Evolutionary conservation across 2,329 filamentous ascomycete genomes (phyloP), one percentile per base, ranked within the genome.

Genomic region (Ophiostoma australiae): DNA sequence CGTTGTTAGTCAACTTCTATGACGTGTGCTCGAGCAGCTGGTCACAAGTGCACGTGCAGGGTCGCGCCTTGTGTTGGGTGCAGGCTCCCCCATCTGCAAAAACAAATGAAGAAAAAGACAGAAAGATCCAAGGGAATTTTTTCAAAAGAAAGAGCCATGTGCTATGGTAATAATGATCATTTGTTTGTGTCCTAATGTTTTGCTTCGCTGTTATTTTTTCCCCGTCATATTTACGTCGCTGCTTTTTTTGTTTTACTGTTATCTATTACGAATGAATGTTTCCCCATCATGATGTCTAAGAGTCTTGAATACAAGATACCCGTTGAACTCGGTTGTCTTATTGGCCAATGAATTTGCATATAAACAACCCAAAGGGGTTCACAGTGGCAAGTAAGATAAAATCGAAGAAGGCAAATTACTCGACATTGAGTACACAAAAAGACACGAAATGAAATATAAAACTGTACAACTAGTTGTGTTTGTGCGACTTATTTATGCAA

Each of bases 401-500:
- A 41, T 13, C 15, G 39, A 41, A 13, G 17, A 48, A 20, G 4
- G 15, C 41, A 44, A 6, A 20, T n/a, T 8, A 48, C 27, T 31
- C 27, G 52, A 58, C 23, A 23, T 17, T 3, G 8, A 58, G 23
- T 15, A 58, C n/a, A 58, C 52, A 27, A 13, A 52, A 27, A 58
- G 52, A 27, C 52, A 58, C 52, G 23, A 58, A 55, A 58, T 58
- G 52, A 15, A 58, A 58, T 58, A 27, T 58, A 58, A 58, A 58
- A 58, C 52, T 58, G n/a, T 58, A n/a, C n/a, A 58, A 58, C 52
- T 58, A 65, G 37, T 31, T 65, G 61, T 65, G 61, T n/a, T 15
- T 5, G 52, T 58, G 52, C 7, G 8, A 58, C 52, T 4, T 10
- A 4, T 11, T 58, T 27, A 15, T 31, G n/a, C 52, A 31, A 8